phyloP scores from a whole-genome alignment of 2,329 filamentous ascomycete genomes.

The Aureobasidium leucospermi region DNA sequence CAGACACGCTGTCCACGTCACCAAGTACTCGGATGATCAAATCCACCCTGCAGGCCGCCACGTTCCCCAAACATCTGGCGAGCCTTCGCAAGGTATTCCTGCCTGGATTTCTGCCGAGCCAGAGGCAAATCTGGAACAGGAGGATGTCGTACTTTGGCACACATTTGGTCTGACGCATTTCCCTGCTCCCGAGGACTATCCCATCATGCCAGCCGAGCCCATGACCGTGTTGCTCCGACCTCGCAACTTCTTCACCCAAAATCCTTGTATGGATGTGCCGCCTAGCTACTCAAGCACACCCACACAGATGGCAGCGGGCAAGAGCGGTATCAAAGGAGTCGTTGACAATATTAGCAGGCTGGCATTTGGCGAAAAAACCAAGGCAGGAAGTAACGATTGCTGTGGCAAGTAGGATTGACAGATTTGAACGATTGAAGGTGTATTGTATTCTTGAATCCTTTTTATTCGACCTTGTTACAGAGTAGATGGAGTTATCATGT shows the following conservation, averaged over 20 bases:
- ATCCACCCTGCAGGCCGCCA: conserved; percentile 81
- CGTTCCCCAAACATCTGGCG: conserved; percentile 79
- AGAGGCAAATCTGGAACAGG: conserved; percentile 55
- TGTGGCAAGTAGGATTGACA: conserved; percentile 2
- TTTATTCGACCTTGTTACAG: too few species aligned
- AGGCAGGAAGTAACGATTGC: conserved; percentile 24
- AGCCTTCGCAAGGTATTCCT: conserved; percentile 64
- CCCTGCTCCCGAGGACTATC: conserved; percentile 83
- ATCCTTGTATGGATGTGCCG: conserved; percentile 73
- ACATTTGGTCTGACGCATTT: conserved; percentile 89
- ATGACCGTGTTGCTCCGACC: conserved; percentile 75
- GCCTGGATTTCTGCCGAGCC: conserved; percentile 68
- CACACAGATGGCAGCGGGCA: conserved; percentile 49
- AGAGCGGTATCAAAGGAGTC: conserved; percentile 31
- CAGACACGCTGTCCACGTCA: conserved; percentile 79
- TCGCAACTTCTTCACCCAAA: conserved; percentile 73
- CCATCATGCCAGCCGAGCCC: conserved; percentile 71
- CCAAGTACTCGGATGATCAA: conserved; percentile 74
- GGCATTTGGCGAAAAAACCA: conserved; percentile 37
- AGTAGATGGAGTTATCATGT: too few species aligned
- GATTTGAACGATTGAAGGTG: not conserved
- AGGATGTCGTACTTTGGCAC: conserved; percentile 76
- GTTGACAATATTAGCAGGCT: conserved; percentile 45
- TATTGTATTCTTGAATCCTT: too few species aligned
- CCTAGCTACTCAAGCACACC: conserved; percentile 68